Percentiles rank a stretch among this genome's conserved stretches.
phyloP scores from a whole-genome alignment of 495 filamentous ascomycete genomes.

The Tuber indicum region DNA sequence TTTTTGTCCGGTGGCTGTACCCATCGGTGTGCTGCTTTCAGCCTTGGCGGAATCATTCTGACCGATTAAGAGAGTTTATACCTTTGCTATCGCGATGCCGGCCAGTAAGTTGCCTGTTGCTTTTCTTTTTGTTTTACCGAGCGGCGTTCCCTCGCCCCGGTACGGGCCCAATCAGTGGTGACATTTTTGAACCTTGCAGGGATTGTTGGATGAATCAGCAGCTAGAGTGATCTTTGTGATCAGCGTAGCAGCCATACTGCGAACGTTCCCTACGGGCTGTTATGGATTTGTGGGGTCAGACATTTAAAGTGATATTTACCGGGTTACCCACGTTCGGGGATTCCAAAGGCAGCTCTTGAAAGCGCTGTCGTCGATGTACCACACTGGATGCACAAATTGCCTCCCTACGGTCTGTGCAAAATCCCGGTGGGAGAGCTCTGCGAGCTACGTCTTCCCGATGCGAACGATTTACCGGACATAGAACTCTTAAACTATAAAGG shows the following conservation, averaged over 20 bases:
- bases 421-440: background rate
- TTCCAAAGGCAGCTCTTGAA: background rate
- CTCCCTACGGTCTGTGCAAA: background rate
- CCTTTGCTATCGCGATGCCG: background rate
- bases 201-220: too few relatives aligned
- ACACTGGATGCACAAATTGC: background rate
- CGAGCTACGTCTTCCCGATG: background rate
- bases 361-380: background rate
- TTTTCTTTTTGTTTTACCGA: background rate
- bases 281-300: background rate
- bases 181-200: background rate
- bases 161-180: background rate
- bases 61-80: background rate
- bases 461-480: background rate
- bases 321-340: background rate
- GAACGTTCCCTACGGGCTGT: background rate
- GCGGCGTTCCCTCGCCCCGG: background rate
- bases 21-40: background rate
- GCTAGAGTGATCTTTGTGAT: background rate
- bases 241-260: background rate
- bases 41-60: background rate
- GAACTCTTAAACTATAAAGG: background rate
- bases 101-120: background rate
- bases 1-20: too few relatives aligned
- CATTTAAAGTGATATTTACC: background rate